phyloP scores from a whole-genome alignment of 2,329 filamentous ascomycete species.

The Colletotrichum tofieldiae region DNA sequence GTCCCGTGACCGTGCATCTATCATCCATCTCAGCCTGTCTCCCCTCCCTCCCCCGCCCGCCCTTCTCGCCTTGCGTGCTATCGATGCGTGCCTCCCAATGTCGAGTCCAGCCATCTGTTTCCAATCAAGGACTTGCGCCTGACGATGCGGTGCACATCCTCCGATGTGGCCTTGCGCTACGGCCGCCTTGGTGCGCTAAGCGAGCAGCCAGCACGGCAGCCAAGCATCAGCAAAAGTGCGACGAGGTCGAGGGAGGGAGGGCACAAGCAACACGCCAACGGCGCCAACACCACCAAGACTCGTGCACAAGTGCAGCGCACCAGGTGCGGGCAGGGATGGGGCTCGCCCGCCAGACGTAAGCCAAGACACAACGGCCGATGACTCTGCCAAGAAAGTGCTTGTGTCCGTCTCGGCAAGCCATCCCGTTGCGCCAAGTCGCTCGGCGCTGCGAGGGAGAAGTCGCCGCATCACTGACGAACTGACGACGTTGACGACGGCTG shows the following conservation, averaged over 20 bases:
- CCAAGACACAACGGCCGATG: constrained; percentile 38
- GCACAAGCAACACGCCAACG: not conserved
- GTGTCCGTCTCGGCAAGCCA: constrained; percentile 41
- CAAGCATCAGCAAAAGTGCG: not conserved
- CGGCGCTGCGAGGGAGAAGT: constrained; percentile 40
- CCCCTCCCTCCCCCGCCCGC: too few species aligned
- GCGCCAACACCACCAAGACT: constrained; percentile 4
- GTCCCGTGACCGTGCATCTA: not conserved
- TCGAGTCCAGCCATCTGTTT: not conserved
- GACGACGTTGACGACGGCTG: constrained; percentile 18
- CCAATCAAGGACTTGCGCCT: not conserved
- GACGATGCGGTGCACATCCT: not conserved
- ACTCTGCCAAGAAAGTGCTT: constrained; percentile 43
- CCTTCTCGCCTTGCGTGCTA: not conserved
- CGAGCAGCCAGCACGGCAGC: not conserved
- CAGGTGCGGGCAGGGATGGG: constrained; percentile 24
- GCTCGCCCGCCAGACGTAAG: constrained; percentile 13
- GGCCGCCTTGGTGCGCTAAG: not conserved
- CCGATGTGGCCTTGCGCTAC: constrained; percentile 1
- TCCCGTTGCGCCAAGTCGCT: constrained; percentile 41
- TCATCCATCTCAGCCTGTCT: not conserved
- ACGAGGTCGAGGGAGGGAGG: not conserved
- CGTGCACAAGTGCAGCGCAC: not conserved
- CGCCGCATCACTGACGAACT: constrained; percentile 29
- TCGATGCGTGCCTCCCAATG: not conserved